Evolutionary conservation across 495 filamentous ascomycete species (phyloP), one percentile per base, ranked within the genome.

Genomic region (Neurospora sp.): DNA sequence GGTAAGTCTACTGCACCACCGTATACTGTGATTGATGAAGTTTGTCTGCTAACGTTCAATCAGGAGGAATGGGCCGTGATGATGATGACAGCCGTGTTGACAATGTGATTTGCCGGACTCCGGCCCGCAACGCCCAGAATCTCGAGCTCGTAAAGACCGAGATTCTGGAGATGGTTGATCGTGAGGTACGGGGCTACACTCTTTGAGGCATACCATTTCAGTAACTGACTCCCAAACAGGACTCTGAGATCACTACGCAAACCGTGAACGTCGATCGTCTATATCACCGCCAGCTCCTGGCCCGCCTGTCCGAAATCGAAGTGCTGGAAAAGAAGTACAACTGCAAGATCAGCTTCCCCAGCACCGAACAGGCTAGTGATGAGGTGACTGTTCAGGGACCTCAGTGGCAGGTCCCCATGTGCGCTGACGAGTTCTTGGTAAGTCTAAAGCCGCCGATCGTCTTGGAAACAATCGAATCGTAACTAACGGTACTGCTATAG

Each of bases 151-250:
- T 99, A 72, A 99, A 98, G 88, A 92, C 93, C 79, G 96, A 99
- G 85, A 99, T 99, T 77, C 92, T 99, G 87, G 95, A 97, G 78
- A 98, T 98, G 96, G 96, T 99, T 69, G 94, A 98, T 83, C 93
- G 97, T 83, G 94, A 91, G 71, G 90, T 92, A 85, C 84, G 89
- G 85, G 31, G 4, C 24, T 43, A 7, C 77, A 71, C 77, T 72
- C 39, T 45, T 6, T 7, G 62, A 37, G 34, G 59, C 42, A n/a
- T 24, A 62, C 24, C 40, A 17, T 38, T 39, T 36, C 21, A 38
- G 24, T 71, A 71, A 75, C 28, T 19, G n/a, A 70, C 59, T 69
- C 45, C 17, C 28, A 5, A 37, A 69, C 77, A 92, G 86, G 96
- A 98, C 81, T 95, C 95, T 24, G 96, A 99, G 83, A 97, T 98